These are phyloP conservation scores for Fusarium drepaniforme DNA, from an alignment of 2,329 filamentous ascomycete genomes.

Conservation along the genomic window DNA sequence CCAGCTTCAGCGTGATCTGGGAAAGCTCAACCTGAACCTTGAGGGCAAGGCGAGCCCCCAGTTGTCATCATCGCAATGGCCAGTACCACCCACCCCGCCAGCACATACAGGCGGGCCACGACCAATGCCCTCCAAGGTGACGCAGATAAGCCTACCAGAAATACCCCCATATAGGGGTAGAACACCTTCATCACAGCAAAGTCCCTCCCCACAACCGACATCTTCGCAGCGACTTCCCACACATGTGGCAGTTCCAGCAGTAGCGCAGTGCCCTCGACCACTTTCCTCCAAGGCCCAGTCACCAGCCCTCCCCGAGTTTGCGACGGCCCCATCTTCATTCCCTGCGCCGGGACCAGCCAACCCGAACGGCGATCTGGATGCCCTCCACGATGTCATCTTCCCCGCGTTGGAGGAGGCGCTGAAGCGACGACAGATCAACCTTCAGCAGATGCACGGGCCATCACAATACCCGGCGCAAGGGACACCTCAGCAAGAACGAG, in stretches of 20 bases:
- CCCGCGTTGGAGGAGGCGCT: slow-evolving; percentile 93
- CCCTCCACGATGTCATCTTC: slow-evolving; percentile 90
- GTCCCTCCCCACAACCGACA: slow-evolving; percentile 43
- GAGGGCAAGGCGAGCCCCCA: slow-evolving; percentile 28
- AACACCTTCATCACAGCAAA: slow-evolving; percentile 45
- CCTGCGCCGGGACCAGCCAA: slow-evolving; percentile 69
- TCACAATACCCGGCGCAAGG: slow-evolving; percentile 54
- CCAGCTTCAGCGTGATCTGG: slow-evolving; percentile 74
- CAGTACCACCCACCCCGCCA: slow-evolving; percentile 48
- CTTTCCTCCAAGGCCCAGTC: slow-evolving; percentile 49
- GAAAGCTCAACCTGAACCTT: slow-evolving; percentile 63
- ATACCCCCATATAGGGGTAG: slow-evolving; percentile 67
- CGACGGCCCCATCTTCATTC: slow-evolving; percentile 61
- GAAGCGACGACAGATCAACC: slow-evolving; percentile 77
- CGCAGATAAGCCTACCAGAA: slow-evolving; percentile 61
- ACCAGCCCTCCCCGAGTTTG: slow-evolving; percentile 47
- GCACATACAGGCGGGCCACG: slow-evolving; percentile 51
- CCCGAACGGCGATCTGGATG: slow-evolving; percentile 80
- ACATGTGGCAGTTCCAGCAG: slow-evolving; percentile 21
- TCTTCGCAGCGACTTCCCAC: slow-evolving; percentile 38
- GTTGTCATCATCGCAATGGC: slow-evolving; percentile 25
- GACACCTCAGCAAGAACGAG: slow-evolving; percentile 75
- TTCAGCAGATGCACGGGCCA: slow-evolving; percentile 65
- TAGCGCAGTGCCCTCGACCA: slow-evolving; percentile 39
- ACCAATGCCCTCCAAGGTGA: slow-evolving; percentile 54